Conservation (phyloP, 208 protist species). For the Novymonas esmeraldas region DNA sequence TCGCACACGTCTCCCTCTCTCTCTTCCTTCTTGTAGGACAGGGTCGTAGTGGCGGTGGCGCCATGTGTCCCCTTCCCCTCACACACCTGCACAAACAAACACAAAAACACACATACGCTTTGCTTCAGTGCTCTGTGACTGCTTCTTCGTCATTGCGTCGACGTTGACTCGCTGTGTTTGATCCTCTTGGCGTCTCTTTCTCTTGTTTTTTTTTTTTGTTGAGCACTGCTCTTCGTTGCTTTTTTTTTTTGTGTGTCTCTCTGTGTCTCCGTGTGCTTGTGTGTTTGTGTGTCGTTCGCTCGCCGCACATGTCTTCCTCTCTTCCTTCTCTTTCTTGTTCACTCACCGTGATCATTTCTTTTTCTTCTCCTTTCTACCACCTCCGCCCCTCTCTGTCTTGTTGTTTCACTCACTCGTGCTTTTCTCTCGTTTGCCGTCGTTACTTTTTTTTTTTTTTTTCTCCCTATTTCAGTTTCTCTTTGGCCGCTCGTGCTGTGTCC, state of each 20-base stretch:
- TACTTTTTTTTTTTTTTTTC: not conserved
- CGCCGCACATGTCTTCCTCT: not conserved
- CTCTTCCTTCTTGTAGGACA: constrained; percentile 17
- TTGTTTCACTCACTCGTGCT: no score
- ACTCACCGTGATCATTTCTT: not conserved
- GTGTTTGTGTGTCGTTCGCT: not conserved
- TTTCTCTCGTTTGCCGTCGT: no score
- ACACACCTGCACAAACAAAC: no score
- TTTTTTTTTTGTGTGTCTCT: not conserved
- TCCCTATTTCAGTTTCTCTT: not conserved
- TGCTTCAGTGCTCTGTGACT: not conserved
- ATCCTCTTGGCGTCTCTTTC: not conserved
- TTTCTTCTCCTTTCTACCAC: not conserved
- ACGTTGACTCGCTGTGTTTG: not conserved
- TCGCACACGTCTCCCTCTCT: not conserved
- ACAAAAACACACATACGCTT: no score
- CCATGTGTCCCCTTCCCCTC: not conserved
- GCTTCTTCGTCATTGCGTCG: not conserved
- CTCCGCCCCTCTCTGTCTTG: not conserved
- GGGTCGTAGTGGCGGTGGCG: no score
- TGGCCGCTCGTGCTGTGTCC: no score
- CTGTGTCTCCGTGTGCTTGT: no score
- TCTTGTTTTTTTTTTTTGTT: not conserved
- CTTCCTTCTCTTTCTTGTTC: not conserved
- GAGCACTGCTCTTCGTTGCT: not conserved